Base-by-base conservation (phyloP, 192 early-diverging fungal species). In the Blastocladiella britannica region DNA sequence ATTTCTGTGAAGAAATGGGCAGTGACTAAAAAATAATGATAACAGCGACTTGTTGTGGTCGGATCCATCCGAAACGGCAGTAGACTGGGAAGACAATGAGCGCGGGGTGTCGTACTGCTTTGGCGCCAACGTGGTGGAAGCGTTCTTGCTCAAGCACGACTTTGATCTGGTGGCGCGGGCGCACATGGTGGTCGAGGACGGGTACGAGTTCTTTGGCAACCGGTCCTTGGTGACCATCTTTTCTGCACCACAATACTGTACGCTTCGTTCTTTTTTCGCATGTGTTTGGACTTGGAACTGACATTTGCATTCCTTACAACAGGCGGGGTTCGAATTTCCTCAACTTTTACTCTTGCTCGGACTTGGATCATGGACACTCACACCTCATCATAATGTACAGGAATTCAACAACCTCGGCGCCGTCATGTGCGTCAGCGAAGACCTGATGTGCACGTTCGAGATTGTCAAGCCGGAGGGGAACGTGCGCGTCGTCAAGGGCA, bases 151-250 rank as follows among this genome's bases (percentile, higher is more conserved):
- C 28, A 82, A 81, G 62, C 77, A 87, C 66, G 88, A 95, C 62
- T 79, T 96, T 62, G 92, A 96, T 61, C 71, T 96, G 51, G 84
- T 95, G 54, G 86, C 85, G 57, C 79, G 89, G 25, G 90, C 92
- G 3, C 92, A 96, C 69, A 87, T 89, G 84, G 89, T 96, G 9
- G 90, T 96, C 43, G 90, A 96, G 63, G 90, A 89, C 67, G 91
- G 91, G n/a, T 96, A 93, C 68, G 89, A 96, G 73, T 96, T 96
- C 59, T 96, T 91, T 70, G 78, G 83, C 55, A 82, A 89, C 52
- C 79, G 89, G 26, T 81, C 81, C 25, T 68, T 96, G 58, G 92
- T 96, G 1, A 96, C 92, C 4, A 76, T 95, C 7, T 95, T 95
- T 59, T 87, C 85, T 4, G 93, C 93, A 7, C 90, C 93, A 55